Evolutionary conservation across 345 rosid genomes (phyloP).

Genomic region (Cardiospermum halicacabum): DNA sequence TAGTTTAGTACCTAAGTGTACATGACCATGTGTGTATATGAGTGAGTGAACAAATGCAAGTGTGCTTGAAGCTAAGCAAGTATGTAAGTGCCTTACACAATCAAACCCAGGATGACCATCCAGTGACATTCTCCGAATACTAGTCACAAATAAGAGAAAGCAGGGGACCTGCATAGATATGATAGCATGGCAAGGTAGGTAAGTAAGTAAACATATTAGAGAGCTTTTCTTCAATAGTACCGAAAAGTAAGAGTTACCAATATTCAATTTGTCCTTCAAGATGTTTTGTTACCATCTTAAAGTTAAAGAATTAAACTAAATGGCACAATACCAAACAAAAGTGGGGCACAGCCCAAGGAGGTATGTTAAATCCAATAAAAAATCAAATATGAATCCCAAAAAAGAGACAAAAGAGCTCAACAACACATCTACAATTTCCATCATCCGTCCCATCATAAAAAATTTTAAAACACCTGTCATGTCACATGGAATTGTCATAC

Average conservation of each 20-base stretch:
- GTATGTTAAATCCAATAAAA: not conserved
- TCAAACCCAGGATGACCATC: conserved; percentile 88
- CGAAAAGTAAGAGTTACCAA: not conserved
- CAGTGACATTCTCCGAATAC: conserved; percentile 73
- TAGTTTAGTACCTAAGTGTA: not conserved
- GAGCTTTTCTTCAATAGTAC: not conserved
- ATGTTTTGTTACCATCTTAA: not conserved
- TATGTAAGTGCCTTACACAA: conserved; percentile 41
- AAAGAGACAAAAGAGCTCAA: not conserved
- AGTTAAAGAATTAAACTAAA: no score
- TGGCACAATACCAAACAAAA: not conserved
- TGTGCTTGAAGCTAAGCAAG: conserved; percentile 1
- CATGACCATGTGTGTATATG: not conserved
- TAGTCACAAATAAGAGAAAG: conserved; percentile 76
- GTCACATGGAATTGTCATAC: not conserved
- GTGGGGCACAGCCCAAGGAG: not conserved
- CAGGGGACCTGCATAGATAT: conserved; percentile 59
- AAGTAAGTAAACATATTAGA: not conserved
- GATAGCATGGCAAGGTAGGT: conserved; percentile 19
- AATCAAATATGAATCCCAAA: not conserved
- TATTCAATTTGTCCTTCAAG: not conserved
- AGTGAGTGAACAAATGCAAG: not conserved
- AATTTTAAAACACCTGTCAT: not conserved
- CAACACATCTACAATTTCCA: not conserved
- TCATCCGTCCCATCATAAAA: not conserved